These are phyloP conservation scores for Cyclanthera cordifolia DNA, from an alignment of 306 rosid genomes.

Conservation along the genomic window DNA sequence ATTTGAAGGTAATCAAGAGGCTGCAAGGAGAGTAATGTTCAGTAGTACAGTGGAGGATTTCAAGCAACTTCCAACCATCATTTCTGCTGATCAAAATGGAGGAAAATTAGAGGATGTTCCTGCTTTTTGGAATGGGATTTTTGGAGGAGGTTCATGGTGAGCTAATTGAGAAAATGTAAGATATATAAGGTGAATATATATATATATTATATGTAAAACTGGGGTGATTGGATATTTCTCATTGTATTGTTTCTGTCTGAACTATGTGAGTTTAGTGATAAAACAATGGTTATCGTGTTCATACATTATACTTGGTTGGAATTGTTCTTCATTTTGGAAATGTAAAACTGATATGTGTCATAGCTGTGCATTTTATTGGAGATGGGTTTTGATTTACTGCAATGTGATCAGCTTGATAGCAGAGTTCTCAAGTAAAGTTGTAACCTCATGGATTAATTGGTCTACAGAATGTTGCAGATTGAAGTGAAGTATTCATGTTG, in stretches of 20 bases:
- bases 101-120: conserved; percentile 6
- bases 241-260: background rate
- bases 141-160: conserved; percentile 18
- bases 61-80: conserved; percentile 10
- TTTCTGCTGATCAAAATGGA: conserved; percentile 10
- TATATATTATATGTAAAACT: background rate
- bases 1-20: background rate
- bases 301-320: background rate
- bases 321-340: background rate
- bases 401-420: background rate
- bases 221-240: background rate
- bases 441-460: background rate
- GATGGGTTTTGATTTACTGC: background rate
- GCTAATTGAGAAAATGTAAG: background rate
- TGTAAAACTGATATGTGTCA: background rate
- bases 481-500: background rate
- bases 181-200: background rate
- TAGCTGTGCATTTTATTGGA: background rate
- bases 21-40: background rate
- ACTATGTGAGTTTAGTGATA: background rate
- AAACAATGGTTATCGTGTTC: background rate
- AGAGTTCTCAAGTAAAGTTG: background rate
- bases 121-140: conserved; percentile 17
- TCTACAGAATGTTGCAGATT: background rate
- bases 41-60: conserved; percentile 1